Evolutionary conservation across 2,329 filamentous ascomycete genomes (phyloP), one percentile per base, ranked within the genome.

Genomic region (Paecilomyces sp.): DNA sequence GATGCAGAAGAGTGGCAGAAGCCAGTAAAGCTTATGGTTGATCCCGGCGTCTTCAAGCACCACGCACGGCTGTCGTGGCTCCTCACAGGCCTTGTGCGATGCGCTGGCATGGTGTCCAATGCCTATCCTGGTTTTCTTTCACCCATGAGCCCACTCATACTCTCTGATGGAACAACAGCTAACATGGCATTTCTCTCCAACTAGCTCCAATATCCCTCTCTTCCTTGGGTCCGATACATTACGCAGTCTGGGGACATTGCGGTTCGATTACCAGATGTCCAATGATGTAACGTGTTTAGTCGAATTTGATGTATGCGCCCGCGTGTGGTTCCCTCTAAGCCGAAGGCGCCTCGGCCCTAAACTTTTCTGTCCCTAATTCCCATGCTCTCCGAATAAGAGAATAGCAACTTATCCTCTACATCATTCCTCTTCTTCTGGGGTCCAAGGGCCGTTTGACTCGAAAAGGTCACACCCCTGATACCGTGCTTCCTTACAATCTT

Each of bases 161-260:
- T 15, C 30, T 30, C 51, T 53, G 4, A 15, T 53, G 51, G 53
- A 55, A 55, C 25, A 33, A 55, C 50, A 13, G 50, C 51, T 58
- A 34, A 34, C 55, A 34, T 58, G 15, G n/a, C 12, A 22, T 41
- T 56, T 54, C 12, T 28, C 54, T 41, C 51, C 56, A 50, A 25
- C 56, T 67, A 97, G 92, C 79, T 97, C 65, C 94, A 99, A 94
- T 99, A 99, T 74, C 92, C 92, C 3, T 97, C 92, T 24, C 80
- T 97, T 57, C 94, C 94, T 0, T 99, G 94, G 94, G 94, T 99
- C 28, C 86, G 94, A 70, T 99, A 99, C 78, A 99, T 99, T 71
- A 99, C 93, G 65, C 94, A 97, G 77, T 96, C 92, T 13, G 93
- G 93, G 65, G 93, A 97, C 74, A 97, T 97, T 73, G 92, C 93